Evolutionary conservation across 352 stramenopile genomes (phyloP).

Genomic region (Pythium insidiosum): DNA sequence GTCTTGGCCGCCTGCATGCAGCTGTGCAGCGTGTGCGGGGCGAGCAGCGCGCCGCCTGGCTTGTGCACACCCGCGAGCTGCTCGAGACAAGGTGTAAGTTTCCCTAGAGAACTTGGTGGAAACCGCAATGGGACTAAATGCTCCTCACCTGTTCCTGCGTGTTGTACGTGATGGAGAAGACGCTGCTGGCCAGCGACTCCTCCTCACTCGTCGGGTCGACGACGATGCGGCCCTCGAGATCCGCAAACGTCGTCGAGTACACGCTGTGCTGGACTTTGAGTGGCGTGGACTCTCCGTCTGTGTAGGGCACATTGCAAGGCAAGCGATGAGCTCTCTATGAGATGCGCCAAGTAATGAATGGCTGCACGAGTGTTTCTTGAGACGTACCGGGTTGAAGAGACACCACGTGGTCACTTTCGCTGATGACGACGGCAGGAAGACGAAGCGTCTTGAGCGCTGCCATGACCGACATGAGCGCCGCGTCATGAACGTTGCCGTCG

Average conservation of each 20-base stretch:
- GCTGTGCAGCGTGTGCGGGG: conserved; percentile 35
- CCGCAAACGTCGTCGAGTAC: conserved; percentile 59
- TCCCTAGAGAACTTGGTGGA: too few relatives aligned
- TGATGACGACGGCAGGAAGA: conserved; percentile 54
- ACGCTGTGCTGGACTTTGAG: conserved; percentile 51
- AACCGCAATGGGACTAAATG: too few relatives aligned
- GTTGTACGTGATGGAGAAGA: conserved; percentile 64
- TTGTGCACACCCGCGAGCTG: conserved; percentile 52
- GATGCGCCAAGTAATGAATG: too few relatives aligned
- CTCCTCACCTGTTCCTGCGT: conserved; percentile 45
- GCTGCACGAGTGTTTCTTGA: too few relatives aligned
- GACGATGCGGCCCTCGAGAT: conserved; percentile 46
- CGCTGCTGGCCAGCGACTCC: conserved; percentile 43
- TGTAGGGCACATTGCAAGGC: too few relatives aligned
- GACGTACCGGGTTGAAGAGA: conserved; percentile 61
- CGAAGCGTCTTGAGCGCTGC: conserved; percentile 53
- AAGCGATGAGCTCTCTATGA: too few relatives aligned
- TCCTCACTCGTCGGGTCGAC: conserved; percentile 70
- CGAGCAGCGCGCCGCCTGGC: conserved; percentile 40
- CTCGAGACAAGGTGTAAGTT: too few relatives aligned
- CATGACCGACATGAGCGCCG: conserved; percentile 62
- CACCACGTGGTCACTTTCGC: conserved; percentile 59
- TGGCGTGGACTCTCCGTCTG: conserved; percentile 38
- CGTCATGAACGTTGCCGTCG: conserved; percentile 75
- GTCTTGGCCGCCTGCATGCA: conserved; percentile 62